Conservation (phyloP, 2,329 filamentous ascomycete species). For the Aspergillus piperis region DNA sequence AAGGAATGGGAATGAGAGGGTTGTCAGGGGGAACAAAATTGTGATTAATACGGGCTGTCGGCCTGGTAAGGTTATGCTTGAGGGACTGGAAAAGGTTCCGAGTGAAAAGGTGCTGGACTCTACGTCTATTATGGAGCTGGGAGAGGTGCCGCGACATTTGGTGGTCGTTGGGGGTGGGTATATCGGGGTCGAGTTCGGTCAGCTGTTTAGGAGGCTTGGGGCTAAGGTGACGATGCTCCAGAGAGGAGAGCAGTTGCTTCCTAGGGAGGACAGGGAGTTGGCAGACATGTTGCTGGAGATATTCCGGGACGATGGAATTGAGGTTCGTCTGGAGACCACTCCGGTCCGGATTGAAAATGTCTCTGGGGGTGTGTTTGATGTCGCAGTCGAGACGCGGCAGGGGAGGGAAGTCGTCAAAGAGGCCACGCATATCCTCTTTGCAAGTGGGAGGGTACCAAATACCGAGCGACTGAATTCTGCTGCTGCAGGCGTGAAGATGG, state of each 20-base stretch:
- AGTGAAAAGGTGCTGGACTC: constrained; percentile 1
- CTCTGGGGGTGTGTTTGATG: background rate
- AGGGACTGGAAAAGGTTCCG: background rate
- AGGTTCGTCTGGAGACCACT: background rate
- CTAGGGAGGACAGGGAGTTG: background rate
- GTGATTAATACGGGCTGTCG: constrained; percentile 4
- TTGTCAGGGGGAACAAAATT: background rate
- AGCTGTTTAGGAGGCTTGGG: constrained; percentile 6
- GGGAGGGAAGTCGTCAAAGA: background rate
- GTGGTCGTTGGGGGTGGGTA: constrained; percentile 10
- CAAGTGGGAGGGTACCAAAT: constrained; percentile 1
- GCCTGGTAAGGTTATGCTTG: background rate
- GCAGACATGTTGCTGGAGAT: background rate
- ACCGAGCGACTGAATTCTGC: background rate
- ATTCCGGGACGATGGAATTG: background rate
- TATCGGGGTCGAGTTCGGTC: constrained; percentile 8
- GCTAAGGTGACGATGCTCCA: constrained; percentile 1
- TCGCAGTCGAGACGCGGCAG: background rate
- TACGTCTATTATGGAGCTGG: constrained; percentile 5
- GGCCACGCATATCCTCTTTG: constrained; percentile 2
- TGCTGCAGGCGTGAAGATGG: background rate
- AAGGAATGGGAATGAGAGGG: background rate
- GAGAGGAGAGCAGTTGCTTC: constrained; percentile 1
- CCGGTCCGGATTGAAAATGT: background rate
- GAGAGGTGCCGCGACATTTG: constrained; percentile 1